Evolutionary conservation across 2,329 filamentous ascomycete species (phyloP).

Genomic region (Basipetospora chlamydospora): DNA sequence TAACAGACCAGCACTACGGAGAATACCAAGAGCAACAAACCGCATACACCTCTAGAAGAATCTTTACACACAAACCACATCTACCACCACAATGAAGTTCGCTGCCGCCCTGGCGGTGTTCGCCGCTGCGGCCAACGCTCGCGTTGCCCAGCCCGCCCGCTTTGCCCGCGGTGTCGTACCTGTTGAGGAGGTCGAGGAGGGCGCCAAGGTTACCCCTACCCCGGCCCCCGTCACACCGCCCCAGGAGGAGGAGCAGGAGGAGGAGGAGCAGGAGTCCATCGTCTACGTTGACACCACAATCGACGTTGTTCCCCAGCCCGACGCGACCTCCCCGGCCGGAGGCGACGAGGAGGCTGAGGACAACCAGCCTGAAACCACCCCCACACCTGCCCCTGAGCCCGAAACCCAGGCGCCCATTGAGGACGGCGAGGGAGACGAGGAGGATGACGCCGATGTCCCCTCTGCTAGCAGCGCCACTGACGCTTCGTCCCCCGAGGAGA

Average conservation of each 20-base stretch:
- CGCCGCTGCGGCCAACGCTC: conserved; percentile 25
- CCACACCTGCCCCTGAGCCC: neutral
- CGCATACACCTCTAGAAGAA: too few relatives aligned
- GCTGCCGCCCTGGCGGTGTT: conserved; percentile 28
- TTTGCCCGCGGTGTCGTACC: conserved; percentile 1
- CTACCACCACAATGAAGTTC: conserved; percentile 31
- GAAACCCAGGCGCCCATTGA: neutral
- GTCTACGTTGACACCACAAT: conserved; percentile 4
- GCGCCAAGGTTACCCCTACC: neutral
- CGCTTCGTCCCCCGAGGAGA: neutral
- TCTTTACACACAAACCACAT: too few relatives aligned
- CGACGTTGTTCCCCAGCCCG: neutral
- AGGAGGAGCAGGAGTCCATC: neutral
- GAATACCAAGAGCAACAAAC: conserved; percentile 9
- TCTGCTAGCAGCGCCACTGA: neutral
- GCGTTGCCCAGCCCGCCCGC: conserved; percentile 17
- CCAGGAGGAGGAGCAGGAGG: too few relatives aligned
- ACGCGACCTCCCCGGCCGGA: neutral
- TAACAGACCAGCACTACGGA: conserved; percentile 6
- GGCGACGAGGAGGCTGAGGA: neutral
- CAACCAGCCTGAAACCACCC: too few relatives aligned
- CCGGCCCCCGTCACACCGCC: neutral
- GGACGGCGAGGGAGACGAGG: too few relatives aligned
- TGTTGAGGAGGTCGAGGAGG: neutral
- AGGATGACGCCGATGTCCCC: too few relatives aligned